Evolutionary conservation across 768 basidiomycete genomes (phyloP).

Genomic region (Termitomyces titanicus): DNA sequence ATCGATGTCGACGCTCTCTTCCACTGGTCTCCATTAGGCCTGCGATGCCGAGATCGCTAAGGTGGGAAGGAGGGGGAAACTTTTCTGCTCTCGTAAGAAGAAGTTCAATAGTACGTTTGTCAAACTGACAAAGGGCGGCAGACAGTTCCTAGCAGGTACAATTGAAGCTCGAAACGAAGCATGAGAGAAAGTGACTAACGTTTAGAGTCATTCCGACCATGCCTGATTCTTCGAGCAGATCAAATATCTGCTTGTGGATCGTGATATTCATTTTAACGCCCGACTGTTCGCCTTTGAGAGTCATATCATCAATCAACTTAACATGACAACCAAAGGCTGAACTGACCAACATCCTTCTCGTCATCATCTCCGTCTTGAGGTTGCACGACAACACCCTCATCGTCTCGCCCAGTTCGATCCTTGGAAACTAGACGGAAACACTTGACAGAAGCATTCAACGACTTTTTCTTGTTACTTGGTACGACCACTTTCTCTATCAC

Average conservation of each 20-base stretch:
- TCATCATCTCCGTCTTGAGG: slow-evolving; percentile 40
- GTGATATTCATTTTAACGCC: slow-evolving; percentile 58
- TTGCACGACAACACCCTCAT: slow-evolving; percentile 33
- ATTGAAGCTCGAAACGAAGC: slow-evolving; percentile 3
- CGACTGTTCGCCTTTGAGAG: slow-evolving; percentile 26
- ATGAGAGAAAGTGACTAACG: slow-evolving; percentile 32
- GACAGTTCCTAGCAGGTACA: slow-evolving; percentile 53
- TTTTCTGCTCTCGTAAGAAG: slow-evolving; percentile 67
- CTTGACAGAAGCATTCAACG: slow-evolving; percentile 45
- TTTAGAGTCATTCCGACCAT: slow-evolving; percentile 68
- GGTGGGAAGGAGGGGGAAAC: slow-evolving; percentile 61
- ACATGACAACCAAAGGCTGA: neutral
- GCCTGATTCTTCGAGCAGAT: slow-evolving; percentile 67
- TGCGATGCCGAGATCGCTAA: slow-evolving; percentile 66
- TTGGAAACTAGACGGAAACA: slow-evolving; percentile 63
- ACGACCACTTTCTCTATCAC: slow-evolving; percentile 74
- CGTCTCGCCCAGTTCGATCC: slow-evolving; percentile 32
- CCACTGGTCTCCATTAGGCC: slow-evolving; percentile 79
- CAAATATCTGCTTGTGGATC: slow-evolving; percentile 77
- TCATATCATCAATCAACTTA: neutral
- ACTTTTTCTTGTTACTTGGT: slow-evolving; percentile 50
- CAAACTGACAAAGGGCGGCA: slow-evolving; percentile 59
- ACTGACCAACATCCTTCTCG: slow-evolving; percentile 29
- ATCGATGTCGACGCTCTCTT: slow-evolving; percentile 83
- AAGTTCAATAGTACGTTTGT: slow-evolving; percentile 82